Conservation (phyloP, 495 filamentous ascomycete species). For the Neurospora tetrasperma region DNA sequence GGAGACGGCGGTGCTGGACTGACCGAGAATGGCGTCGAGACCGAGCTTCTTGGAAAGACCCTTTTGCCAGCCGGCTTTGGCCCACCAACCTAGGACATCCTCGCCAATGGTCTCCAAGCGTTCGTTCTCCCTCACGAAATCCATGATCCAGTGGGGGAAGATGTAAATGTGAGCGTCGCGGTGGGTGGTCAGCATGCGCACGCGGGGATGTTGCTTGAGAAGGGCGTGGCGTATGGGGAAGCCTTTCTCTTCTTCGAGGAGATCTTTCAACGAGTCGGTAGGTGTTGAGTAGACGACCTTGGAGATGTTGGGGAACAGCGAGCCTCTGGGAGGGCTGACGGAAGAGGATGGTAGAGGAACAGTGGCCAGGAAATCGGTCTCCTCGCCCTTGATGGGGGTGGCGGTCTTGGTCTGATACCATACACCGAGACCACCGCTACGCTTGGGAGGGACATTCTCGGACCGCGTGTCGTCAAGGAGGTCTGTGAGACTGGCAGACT, state of each 20-base stretch:
- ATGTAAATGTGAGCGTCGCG: constrained; percentile 90
- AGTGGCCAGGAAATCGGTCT: constrained; percentile 79
- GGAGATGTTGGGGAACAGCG: constrained; percentile 53
- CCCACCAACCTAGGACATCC: constrained; percentile 91
- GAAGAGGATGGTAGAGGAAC: constrained; percentile 48
- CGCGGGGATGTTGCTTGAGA: constrained; percentile 56
- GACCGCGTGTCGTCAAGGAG: constrained; percentile 21
- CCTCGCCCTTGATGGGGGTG: constrained; percentile 71
- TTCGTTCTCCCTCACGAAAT: constrained; percentile 68
- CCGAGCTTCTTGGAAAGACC: constrained; percentile 69
- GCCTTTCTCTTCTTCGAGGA: constrained; percentile 57
- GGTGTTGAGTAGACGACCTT: constrained; percentile 64
- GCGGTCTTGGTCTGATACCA: constrained; percentile 81
- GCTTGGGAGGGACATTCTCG: constrained; percentile 26
- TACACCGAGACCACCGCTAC: constrained; percentile 67
- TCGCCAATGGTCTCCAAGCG: constrained; percentile 78
- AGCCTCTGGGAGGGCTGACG: constrained; percentile 47
- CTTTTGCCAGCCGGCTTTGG: constrained; percentile 82
- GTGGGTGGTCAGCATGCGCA: constrained; percentile 67
- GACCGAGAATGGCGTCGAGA: constrained; percentile 52
- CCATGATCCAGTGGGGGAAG: constrained; percentile 81
- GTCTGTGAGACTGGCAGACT: constrained; percentile 53
- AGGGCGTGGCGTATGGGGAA: constrained; percentile 64
- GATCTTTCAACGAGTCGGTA: constrained; percentile 76
- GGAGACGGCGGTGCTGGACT: neutral